Percentiles rank a stretch among this genome's conserved stretches.
phyloP scores from a whole-genome alignment of 2,329 filamentous ascomycete genomes.

The Epicoccum nigrum region DNA sequence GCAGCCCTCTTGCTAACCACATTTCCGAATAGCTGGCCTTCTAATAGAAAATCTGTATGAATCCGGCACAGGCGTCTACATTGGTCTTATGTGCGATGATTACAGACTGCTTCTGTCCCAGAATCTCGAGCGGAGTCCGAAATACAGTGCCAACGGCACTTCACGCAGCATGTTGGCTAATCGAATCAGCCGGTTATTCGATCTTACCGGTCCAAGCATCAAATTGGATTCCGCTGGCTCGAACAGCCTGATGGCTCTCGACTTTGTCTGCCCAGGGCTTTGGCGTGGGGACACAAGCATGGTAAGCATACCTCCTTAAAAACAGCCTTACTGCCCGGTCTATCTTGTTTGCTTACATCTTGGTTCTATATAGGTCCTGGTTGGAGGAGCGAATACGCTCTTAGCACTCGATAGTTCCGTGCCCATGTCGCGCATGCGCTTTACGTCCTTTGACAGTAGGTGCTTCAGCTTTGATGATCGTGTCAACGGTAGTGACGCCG shows the following conservation, averaged over 20 bases:
- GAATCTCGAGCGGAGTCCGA: background rate
- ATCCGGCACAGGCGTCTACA: slow-evolving; percentile 25
- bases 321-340: no score
- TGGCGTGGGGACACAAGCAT: no score
- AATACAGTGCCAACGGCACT: background rate
- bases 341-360: no score
- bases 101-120: background rate
- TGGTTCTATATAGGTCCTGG: no score
- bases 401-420: no score
- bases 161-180: background rate
- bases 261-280: no score
- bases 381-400: no score
- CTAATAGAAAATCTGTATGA: background rate
- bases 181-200: background rate
- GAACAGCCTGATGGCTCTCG: background rate
- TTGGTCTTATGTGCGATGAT: slow-evolving; percentile 25
- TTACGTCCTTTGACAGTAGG: no score
- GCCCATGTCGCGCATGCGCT: no score
- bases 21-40: background rate
- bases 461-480: slow-evolving; percentile 4
- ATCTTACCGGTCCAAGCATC: background rate
- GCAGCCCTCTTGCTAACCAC: no score
- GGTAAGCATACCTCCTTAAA: no score
- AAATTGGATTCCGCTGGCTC: background rate
- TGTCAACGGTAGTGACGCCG: slow-evolving; percentile 28